Evolutionary conservation across 1,139 yeast genomes (phyloP), one percentile per base, ranked within the genome.

Genomic region (Debaryomyces subglobosus): DNA sequence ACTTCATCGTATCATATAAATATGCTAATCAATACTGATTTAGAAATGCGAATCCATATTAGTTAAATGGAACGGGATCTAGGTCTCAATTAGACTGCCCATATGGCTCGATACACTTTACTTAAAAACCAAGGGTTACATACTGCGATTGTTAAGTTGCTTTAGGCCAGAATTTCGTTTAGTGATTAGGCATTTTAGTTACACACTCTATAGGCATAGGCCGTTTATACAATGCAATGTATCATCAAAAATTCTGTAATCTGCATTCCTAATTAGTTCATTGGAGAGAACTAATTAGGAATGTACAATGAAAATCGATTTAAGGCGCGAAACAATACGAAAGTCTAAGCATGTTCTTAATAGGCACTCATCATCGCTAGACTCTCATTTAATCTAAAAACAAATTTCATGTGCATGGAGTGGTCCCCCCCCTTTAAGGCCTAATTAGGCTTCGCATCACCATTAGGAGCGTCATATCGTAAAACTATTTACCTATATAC

Each of bases 241-340:
- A 20, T 9, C 12, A 12, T 36, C 29, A n/a, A 21, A 15, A 12
- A 36, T n/a, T 23, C 20, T 36, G 27, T 20, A 36, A 23, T 23
- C 20, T 23, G 29, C 8, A 21, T 30, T 40, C 43, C 43, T 30
- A 20, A 27, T 40, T 40, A 40, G 36, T 20, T 30, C n/a, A 1
- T 2, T 40, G 21, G 3, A 18, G 3, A 1, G 37, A 25, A 35
- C 43, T 40, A 40, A 30, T 29, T 30, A 40, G 43, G 43, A 29
- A 40, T 20, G 16, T 15, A 20, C 27, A 15, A 40, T 27, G 30
- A 20, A n/a, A 12, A 20, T 21, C 18, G 12, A 30, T 21, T 40
- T 12, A 25, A n/a, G 12, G 13, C 13, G 13, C 32, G 15, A 30
- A 20, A n/a, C 10, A 30, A 16, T 40, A 39, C 43, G 43, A 39